These are phyloP conservation scores for Parastagonospora avenae DNA, from an alignment of 2,329 filamentous ascomycete species.

Conservation along the genomic window DNA sequence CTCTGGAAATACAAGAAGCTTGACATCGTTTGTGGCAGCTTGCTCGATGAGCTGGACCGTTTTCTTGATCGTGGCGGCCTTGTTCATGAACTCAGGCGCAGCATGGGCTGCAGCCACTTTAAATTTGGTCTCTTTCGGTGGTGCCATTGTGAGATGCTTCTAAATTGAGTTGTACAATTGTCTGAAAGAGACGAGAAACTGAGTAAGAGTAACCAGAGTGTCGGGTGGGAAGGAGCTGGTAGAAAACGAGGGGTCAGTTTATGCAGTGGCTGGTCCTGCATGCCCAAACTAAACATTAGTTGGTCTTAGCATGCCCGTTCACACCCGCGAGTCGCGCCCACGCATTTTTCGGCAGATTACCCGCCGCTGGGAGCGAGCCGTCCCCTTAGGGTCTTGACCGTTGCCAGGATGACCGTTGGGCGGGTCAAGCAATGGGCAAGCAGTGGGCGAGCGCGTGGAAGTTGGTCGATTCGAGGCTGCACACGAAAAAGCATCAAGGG, in stretches of 20 bases:
- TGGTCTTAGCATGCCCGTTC: not conserved
- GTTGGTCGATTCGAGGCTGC: too few relatives aligned
- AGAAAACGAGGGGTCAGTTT: not conserved
- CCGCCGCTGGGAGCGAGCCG: too few relatives aligned
- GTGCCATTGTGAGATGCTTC: conserved; percentile 13
- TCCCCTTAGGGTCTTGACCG: too few relatives aligned
- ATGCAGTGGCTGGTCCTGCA: not conserved
- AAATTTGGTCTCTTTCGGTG: conserved; percentile 33
- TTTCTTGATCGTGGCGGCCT: conserved; percentile 41
- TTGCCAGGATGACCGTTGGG: too few relatives aligned
- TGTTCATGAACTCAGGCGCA: conserved; percentile 47
- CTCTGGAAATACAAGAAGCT: conserved; percentile 45
- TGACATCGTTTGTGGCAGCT: conserved; percentile 35
- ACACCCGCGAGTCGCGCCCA: not conserved
- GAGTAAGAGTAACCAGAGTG: not conserved
- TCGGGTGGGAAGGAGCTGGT: not conserved
- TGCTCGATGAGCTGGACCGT: conserved; percentile 41
- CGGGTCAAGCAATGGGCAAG: too few relatives aligned
- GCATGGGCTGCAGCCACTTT: conserved; percentile 46
- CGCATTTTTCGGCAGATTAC: too few relatives aligned
- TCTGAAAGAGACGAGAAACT: not conserved
- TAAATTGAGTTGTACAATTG: not conserved
- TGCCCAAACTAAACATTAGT: too few relatives aligned
- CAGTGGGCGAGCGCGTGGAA: too few relatives aligned
- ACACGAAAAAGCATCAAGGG: too few relatives aligned